These are phyloP conservation scores for Neonectria magnoliae DNA, from an alignment of 2,329 filamentous ascomycete species.

Conservation along the genomic window DNA sequence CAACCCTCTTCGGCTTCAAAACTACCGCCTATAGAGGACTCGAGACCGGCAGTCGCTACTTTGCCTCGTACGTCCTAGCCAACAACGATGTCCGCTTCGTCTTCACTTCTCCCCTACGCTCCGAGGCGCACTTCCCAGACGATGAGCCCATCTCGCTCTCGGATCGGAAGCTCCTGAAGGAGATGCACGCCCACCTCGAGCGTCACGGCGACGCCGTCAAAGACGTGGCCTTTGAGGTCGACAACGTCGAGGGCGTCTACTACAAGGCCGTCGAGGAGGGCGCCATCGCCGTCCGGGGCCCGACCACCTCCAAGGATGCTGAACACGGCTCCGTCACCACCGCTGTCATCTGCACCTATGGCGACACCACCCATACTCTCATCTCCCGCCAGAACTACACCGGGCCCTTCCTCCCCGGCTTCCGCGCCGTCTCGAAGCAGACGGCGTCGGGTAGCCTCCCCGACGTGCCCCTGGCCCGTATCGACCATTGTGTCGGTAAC, in stretches of 20 bases:
- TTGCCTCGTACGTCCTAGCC: conserved; percentile 84
- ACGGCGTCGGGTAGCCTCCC: conserved; percentile 63
- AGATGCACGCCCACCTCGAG: conserved; percentile 86
- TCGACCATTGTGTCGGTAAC: conserved; percentile 98
- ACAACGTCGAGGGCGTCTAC: conserved; percentile 86
- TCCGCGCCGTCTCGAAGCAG: conserved; percentile 63
- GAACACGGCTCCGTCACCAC: conserved; percentile 73
- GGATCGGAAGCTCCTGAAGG: conserved; percentile 72
- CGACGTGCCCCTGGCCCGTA: conserved; percentile 72
- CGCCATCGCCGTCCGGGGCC: conserved; percentile 70
- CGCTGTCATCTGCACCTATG: conserved; percentile 90
- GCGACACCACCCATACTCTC: conserved; percentile 93
- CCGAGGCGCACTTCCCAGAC: conserved; percentile 60
- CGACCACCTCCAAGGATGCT: conserved; percentile 64
- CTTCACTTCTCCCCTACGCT: conserved; percentile 82
- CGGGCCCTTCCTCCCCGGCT: conserved; percentile 87
- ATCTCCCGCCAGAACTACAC: conserved; percentile 77
- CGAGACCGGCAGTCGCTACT: conserved; percentile 83
- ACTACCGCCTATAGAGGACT: conserved; percentile 86
- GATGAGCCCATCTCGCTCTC: conserved; percentile 70
- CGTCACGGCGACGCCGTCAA: conserved; percentile 93
- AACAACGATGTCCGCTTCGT: conserved; percentile 84
- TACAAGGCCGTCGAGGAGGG: conserved; percentile 73
- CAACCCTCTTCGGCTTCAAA: conserved; percentile 85
- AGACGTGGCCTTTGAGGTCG: conserved; percentile 94